Evolutionary conservation across 2,329 filamentous ascomycete genomes (phyloP).

Genomic region (Trichoderma sp.): DNA sequence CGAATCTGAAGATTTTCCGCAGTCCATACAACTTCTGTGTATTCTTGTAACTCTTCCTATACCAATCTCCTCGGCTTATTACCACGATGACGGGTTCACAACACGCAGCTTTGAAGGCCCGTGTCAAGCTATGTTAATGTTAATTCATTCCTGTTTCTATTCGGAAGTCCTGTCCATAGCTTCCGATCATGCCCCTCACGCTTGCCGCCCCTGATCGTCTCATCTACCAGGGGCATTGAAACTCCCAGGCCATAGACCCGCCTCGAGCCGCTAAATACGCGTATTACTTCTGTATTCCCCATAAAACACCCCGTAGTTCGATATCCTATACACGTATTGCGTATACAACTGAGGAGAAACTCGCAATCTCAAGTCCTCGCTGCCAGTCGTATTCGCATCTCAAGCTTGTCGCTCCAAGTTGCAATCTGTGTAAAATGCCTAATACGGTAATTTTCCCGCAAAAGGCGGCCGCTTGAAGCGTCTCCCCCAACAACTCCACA

Average conservation of each 20-base stretch:
- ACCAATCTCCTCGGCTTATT: not conserved
- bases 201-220: not conserved
- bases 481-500: not conserved
- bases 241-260: not conserved
- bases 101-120: not conserved
- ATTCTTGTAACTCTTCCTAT: not conserved
- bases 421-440: not conserved
- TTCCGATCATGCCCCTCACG: not conserved
- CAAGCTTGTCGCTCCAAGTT: not conserved
- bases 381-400: slow-evolving; percentile 10
- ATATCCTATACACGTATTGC: not conserved
- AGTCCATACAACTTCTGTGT: not conserved
- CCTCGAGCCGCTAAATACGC: not conserved
- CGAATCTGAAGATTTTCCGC: not conserved
- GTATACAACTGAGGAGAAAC: not conserved
- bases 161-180: not conserved
- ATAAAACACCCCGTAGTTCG: not conserved
- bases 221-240: not conserved
- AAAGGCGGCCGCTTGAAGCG: not conserved
- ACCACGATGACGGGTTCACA: not conserved
- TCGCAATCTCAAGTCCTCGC: not conserved
- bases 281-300: not conserved
- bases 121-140: not conserved
- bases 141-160: not conserved
- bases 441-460: not conserved